Evolutionary conservation across 2,329 filamentous ascomycete genomes (phyloP).

Genomic region (Pseudodiploospora longispora): DNA sequence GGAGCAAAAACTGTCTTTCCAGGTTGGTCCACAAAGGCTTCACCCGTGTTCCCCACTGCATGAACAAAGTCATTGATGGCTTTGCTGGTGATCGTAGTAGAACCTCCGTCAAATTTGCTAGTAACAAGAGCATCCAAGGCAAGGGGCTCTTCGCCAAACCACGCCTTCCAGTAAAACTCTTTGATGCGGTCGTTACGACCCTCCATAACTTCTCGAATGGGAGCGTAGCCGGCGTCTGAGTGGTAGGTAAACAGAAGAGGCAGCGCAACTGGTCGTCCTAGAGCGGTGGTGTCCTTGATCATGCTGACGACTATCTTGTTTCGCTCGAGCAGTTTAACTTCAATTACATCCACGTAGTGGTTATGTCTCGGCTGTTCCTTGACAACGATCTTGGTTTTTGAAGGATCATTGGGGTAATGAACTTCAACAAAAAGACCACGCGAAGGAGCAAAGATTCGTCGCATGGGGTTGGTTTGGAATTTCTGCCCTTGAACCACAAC

Average conservation of each 20-base stretch:
- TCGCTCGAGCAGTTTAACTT: slow-evolving; percentile 66
- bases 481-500: slow-evolving; percentile 92
- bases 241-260: slow-evolving; percentile 87
- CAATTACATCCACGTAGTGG: slow-evolving; percentile 80
- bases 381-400: slow-evolving; percentile 77
- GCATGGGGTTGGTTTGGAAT: slow-evolving; percentile 95
- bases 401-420: slow-evolving; percentile 67
- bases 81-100: slow-evolving; percentile 77
- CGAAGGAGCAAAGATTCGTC: slow-evolving; percentile 78
- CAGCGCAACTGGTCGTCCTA: slow-evolving; percentile 73
- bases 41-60: slow-evolving; percentile 93
- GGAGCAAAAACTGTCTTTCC: slow-evolving; percentile 91
- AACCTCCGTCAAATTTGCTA: slow-evolving; percentile 83
- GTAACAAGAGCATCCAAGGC: slow-evolving; percentile 81
- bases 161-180: slow-evolving; percentile 97
- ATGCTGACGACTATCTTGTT: slow-evolving; percentile 82
- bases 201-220: slow-evolving; percentile 93
- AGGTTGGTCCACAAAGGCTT: slow-evolving; percentile 92
- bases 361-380: slow-evolving; percentile 81
- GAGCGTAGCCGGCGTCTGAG: slow-evolving; percentile 93
- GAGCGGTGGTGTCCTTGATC: slow-evolving; percentile 85
- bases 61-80: slow-evolving; percentile 99
- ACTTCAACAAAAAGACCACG: slow-evolving; percentile 89
- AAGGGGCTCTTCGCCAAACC: slow-evolving; percentile 83
- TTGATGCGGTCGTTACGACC: slow-evolving; percentile 96